Base-by-base conservation (phyloP, 495 filamentous ascomycete species). In the Evansstolkia leycettana region DNA sequence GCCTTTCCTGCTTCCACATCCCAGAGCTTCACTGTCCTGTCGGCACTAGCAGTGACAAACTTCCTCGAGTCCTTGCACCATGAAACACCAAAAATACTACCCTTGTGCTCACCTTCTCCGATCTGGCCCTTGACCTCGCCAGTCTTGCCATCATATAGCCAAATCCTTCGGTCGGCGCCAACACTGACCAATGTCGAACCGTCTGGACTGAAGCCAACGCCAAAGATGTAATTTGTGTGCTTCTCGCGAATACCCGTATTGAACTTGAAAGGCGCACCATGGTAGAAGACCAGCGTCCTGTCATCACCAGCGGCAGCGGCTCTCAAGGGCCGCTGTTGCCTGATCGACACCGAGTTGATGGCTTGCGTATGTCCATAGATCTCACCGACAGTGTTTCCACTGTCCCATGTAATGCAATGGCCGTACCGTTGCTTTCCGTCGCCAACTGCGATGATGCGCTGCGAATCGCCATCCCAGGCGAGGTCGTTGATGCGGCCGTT, bases 401-500 rank as follows among this genome's bases (percentile, higher is more conserved):
- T 88, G 50, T 96, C 92, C 49, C 84, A 89, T 5, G 85, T 94
- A 49, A 96, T 85, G 62, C 83, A 93, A 51, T 89, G 87, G 11
- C 90, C 92, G 57, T 81, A 94, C 34, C 84, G 74, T 57, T 96
- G 86, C 52, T 89, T 88, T 11, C 90, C 90, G 39, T 95, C 80
- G 15, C 90, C 90, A 13, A 96, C 92, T 7, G 89, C 92, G 42
- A 95, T 93, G 34, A 98, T 82, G 16, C 90, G 80, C 62, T 94
- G 87, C 33, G 82, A 88, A 56, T 98, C 90, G 31, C 89, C 92
- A 54, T 96, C 90, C 88, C 90, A 98, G 8, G 89, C 86, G 32
- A 98, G 66, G 52, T 96, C 90, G 53, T 90, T 90, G 55, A 98
- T 93, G 31, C 84, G 79, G 20, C 90, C 92, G 34, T 84, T 88